Evolutionary conservation across 345 rosid genomes (phyloP).

Genomic region (Salix viminalis): DNA sequence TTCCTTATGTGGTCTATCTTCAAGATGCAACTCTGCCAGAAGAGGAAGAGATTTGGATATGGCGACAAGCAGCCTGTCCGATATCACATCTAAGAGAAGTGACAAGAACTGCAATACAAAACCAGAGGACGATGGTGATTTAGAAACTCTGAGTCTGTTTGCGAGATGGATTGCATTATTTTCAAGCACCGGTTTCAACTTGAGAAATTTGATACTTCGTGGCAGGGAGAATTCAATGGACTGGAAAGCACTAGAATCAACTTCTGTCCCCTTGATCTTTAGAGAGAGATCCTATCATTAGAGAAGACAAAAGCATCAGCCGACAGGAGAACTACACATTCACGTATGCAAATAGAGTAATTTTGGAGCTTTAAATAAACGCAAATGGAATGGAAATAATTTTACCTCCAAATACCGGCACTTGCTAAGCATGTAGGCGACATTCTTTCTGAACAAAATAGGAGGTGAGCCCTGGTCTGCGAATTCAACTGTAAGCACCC

Average conservation of each 20-base stretch:
- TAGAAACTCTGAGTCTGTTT: slow-evolving; percentile 24
- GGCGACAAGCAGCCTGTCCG: slow-evolving; percentile 45
- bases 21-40: slow-evolving; percentile 57
- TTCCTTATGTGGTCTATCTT: slow-evolving; percentile 53
- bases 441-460: slow-evolving; percentile 20
- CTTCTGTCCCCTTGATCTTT: slow-evolving; percentile 37
- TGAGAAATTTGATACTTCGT: slow-evolving; percentile 40
- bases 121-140: slow-evolving; percentile 24
- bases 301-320: slow-evolving; percentile 21
- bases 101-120: slow-evolving; percentile 46
- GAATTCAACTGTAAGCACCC: slow-evolving; percentile 48
- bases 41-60: slow-evolving; percentile 41
- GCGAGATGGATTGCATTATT: slow-evolving; percentile 35
- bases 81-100: slow-evolving; percentile 46
- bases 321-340: background rate
- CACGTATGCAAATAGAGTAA: background rate
- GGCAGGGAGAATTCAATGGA: slow-evolving; percentile 37
- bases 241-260: slow-evolving; percentile 30
- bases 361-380: background rate
- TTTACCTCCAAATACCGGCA: slow-evolving; percentile 55
- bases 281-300: slow-evolving; percentile 47
- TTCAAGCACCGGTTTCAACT: slow-evolving; percentile 43
- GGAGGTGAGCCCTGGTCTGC: slow-evolving; percentile 27
- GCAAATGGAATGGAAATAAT: background rate
- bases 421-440: slow-evolving; percentile 34